Evolutionary conservation across 2,329 filamentous ascomycete species (phyloP), one percentile per base, ranked within the genome.

Genomic region (Ophiostoma sp.): DNA sequence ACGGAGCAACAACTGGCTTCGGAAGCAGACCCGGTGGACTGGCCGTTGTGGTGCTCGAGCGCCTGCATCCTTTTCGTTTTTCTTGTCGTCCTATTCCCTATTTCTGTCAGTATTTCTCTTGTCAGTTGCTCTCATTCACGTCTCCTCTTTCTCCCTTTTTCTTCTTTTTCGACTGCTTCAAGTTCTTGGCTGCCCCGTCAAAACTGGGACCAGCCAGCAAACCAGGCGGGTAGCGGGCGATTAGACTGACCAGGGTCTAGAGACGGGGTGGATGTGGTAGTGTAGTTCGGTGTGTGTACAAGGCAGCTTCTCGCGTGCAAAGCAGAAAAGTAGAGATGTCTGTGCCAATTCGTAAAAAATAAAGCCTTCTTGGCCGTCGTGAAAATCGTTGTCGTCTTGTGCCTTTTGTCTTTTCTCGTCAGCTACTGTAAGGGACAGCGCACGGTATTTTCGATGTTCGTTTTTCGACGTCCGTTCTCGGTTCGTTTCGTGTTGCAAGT

Each of bases 1-100:
- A 69, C 71, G 28, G 71, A 50, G 50, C 71, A 72, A 55, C 36
- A n/a, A 25, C 25, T 50, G 19, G n/a, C 33, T 28, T 33, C 17
- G 28, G 57, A 9, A 69, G 15, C 42, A 36, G 45, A 55, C 25
- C 11, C 66, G 9, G 28, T 31, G 45, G 28, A 52, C 33, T 57
- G 50, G 33, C 50, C 50, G 68, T 59, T 7, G 19, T 70, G 33
- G 68, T 55, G 68, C 48, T 57, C 50, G 68, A 42, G 48, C 31
- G 50, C 9, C 50, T 57, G 68, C 48, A 55, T 69, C 64, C 19
- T 52, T 25, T 15, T 31, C 33, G 36, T 11, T 63, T 12, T 19
- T 39, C 17, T 25, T 25, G 3, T 19, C 17, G 31, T 28, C 28
- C 57, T 8, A 3, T 48, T 25, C 5, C 36, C 36, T 48, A 15